Evolutionary conservation across 2,329 filamentous ascomycete genomes (phyloP), one percentile per base, ranked within the genome.

Genomic region (Calonectria pteridis): DNA sequence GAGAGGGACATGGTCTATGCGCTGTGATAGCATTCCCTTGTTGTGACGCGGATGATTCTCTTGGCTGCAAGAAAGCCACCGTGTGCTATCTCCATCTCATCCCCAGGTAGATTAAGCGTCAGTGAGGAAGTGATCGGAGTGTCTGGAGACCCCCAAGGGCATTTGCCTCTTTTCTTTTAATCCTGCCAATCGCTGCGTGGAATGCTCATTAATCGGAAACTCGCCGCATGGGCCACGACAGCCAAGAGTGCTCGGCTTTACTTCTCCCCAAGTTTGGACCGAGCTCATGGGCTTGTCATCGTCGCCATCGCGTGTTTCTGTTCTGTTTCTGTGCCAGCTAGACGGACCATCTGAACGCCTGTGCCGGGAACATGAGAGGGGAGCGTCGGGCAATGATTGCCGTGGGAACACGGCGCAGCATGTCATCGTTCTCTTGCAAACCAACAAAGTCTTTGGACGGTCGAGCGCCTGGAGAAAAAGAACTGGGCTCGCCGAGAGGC

Each of bases 31-130:
- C 59, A 51, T 69, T 69, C 70, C 37, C 49, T 69, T 26, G 28
- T 64, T 59, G 63, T 28, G 63, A 62, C 69, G 59, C 63, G 63
- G 53, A 23, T 23, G 33, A 23, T 13, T 53, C 50, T 55, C 53
- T 43, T 14, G n/a, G 35, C n/a, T 35, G 64, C 16, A 63, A 53
- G 23, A 63, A 63, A 37, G 33, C 35, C 55, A 40, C 49, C 35
- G 58, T 29, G 51, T 35, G 58, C 51, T 72, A 69, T 72, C 67
- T 75, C 73, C 73, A 74, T 66, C 50, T 76, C 66, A 72, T 71
- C 59, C 72, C 67, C 62, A 69, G 46, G 43, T 71, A 46, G 77
- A 76, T 77, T 74, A 71, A 78, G 66, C 66, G n/a, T 33, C 33
- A 11, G 31, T 6, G 33, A 71, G 63, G 65, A 69, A 71, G 50